Evolutionary conservation across 129 eudicot species (phyloP), one percentile per base, ranked within the genome.

Genomic region (Flaveria brownii): DNA sequence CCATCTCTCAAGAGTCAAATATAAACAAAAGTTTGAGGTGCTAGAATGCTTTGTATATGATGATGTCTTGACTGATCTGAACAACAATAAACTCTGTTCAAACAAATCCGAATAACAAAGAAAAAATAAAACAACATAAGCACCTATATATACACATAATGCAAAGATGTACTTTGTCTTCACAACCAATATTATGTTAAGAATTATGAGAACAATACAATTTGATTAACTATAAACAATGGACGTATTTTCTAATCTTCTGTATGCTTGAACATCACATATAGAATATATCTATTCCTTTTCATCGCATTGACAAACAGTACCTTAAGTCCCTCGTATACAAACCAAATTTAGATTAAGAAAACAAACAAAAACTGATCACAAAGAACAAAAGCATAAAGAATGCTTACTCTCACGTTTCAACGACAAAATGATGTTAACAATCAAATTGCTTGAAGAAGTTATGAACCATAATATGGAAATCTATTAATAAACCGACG

Each of bases 1-100:
- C 86, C 91, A 87, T 87, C 71, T 67, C 28, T 80, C 61, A 26
- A 50, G 52, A 33, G 20, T 67, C 74, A 77, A 51, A 56, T 33
- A 16, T 49, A 72, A 36, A 36, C 41, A 5, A 36, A 36, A 36
- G 41, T 36, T 70, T 12, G 45, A 26, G 77, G 61, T 77, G 78
- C 78, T 77, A 70, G 50, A 30, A 49, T 60, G 45, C 59, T 60
- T 22, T 50, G 69, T 73, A n/a, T 47, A 26, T 71, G 63, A 78
- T 41, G 33, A 22, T 59, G 65, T 74, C 33, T 39, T 67, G 61
- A 63, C 33, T 42, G 64, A 80, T 69, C 57, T 17, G 62, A 75
- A 72, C 60, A 39, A 64, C 14, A 17, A 36, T 47, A 26, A 74
- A 66, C 52, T 60, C 46, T 67, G 75, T 18, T 59, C n/a, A 80